Conservation (phyloP, 2,329 filamentous ascomycete genomes). For the Epichloe aotearoae region DNA sequence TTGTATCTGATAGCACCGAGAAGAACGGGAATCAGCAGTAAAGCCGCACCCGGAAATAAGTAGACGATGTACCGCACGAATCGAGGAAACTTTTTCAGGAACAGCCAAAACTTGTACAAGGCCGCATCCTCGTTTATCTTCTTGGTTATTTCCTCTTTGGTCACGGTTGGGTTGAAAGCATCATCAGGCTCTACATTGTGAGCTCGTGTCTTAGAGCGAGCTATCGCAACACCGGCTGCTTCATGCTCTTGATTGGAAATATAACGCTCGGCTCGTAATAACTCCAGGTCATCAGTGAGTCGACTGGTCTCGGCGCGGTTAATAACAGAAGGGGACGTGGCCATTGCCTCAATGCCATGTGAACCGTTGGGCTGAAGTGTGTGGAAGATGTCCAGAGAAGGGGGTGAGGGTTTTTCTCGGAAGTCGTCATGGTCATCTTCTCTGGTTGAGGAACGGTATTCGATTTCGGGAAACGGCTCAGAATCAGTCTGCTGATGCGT, state of each 20-base stretch:
- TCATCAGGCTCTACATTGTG: conserved; percentile 28
- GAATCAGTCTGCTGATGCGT: not conserved
- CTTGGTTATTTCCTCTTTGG: conserved; percentile 16
- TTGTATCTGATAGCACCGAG: conserved; percentile 28
- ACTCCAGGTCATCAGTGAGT: conserved; percentile 35
- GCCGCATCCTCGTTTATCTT: conserved; percentile 20
- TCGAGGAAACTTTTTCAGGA: conserved; percentile 35
- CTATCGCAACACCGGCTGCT: conserved; percentile 7
- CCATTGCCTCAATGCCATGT: conserved; percentile 9
- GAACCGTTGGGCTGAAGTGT: conserved; percentile 14
- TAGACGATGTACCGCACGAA: conserved; percentile 36
- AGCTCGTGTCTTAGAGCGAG: conserved; percentile 17
- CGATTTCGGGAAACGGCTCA: conserved; percentile 4
- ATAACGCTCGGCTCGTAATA: conserved; percentile 32
- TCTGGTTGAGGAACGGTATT: not conserved
- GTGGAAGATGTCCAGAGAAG: conserved; percentile 19
- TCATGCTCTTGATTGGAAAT: conserved; percentile 31
- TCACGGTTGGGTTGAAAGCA: conserved; percentile 27
- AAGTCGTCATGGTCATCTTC: conserved; percentile 6
- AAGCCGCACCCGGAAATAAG: conserved; percentile 29
- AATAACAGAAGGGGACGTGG: conserved; percentile 13
- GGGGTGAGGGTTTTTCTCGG: conserved; percentile 14
- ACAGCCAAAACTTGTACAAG: conserved; percentile 28
- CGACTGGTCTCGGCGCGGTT: conserved; percentile 23
- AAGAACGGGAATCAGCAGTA: conserved; percentile 34